Evolutionary conservation across 2,329 filamentous ascomycete species (phyloP), one percentile per base, ranked within the genome.

Genomic region (Fusarium stilboides): DNA sequence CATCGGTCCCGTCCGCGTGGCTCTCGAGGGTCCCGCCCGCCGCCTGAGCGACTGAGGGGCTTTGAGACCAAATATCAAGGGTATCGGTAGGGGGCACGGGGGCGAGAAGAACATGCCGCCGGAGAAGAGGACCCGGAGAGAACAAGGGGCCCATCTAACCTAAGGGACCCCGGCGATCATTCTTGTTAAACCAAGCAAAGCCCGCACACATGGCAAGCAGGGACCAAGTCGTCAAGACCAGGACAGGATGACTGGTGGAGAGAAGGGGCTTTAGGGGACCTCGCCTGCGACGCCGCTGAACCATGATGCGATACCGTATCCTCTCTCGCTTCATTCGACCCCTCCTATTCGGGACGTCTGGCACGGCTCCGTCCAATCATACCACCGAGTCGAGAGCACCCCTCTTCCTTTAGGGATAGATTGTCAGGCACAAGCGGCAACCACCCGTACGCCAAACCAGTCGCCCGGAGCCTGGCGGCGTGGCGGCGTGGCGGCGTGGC

Each of bases 1-100:
- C 68, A 71, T 71, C 68, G 63, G 68, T 62, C 68, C 68, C 68
- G 63, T 60, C 68, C 68, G 68, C 61, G 68, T 70, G 68, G 68
- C 68, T 70, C 59, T 43, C 51, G 55, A 64, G 54, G 57, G 59
- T 61, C 67, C 67, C 62, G 52, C 67, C 67, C 62, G 52, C 62
- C 50, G 44, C 56, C 62, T 46, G 51, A 62, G 40, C 36, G 53
- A 60, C 45, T 14, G 28, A 59, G 49, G 40, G 66, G 47, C 61
- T 62, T 43, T 55, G 52, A 66, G 65, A 54, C 40, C 31, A 49
- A 20, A 51, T 52, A 49, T 68, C 45, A 59, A 67, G 66, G 61
- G 66, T 61, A 40, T 55, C 43, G 5, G 28, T 31, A 31, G 28
- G 28, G 37, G 14, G 34, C 33, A 12, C 22, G 57, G 44, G 64